Percentiles rank a stretch among this genome's conserved stretches.
These are phyloP conservation scores for Cicer cuneatum DNA, from an alignment of 306 rosid species.

Conservation along the genomic window DNA sequence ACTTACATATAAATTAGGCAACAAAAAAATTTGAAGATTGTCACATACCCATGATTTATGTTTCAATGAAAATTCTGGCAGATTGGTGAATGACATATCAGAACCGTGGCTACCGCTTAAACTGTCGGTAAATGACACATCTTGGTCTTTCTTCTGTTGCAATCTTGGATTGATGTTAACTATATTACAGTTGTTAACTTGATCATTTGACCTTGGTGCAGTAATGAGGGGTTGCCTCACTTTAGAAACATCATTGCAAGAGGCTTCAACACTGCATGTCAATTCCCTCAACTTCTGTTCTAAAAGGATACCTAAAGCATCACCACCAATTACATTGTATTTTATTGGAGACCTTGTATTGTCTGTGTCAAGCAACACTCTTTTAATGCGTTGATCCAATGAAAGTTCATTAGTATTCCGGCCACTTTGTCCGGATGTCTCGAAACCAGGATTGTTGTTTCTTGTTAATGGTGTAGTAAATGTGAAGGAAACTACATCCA, in stretches of 20 bases:
- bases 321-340: conserved; percentile 76
- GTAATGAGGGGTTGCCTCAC: conserved; percentile 54
- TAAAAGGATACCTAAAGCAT: conserved; percentile 84
- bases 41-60: conserved; percentile 68
- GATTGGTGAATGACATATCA: conserved; percentile 57
- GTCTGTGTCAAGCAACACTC: conserved; percentile 62
- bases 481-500: conserved; percentile 94
- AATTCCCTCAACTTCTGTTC: conserved; percentile 87
- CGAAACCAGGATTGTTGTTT: conserved; percentile 59
- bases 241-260: conserved; percentile 53
- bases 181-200: conserved; percentile 44
- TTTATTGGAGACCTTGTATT: conserved; percentile 68
- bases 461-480: conserved; percentile 88
- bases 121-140: conserved; percentile 43
- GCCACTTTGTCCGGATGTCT: conserved; percentile 53
- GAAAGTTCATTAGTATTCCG: conserved; percentile 50
- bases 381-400: conserved; percentile 64
- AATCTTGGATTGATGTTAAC: conserved; percentile 44
- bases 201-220: conserved; percentile 48
- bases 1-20: background rate
- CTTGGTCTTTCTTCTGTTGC: conserved; percentile 56
- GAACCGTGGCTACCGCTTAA: conserved; percentile 46
- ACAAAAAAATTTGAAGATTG: conserved; percentile 28
- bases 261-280: conserved; percentile 58
- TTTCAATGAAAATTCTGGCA: conserved; percentile 55